Evolutionary conservation across 2,329 filamentous ascomycete species (phyloP).

Genomic region (Stemphylium beticola): DNA sequence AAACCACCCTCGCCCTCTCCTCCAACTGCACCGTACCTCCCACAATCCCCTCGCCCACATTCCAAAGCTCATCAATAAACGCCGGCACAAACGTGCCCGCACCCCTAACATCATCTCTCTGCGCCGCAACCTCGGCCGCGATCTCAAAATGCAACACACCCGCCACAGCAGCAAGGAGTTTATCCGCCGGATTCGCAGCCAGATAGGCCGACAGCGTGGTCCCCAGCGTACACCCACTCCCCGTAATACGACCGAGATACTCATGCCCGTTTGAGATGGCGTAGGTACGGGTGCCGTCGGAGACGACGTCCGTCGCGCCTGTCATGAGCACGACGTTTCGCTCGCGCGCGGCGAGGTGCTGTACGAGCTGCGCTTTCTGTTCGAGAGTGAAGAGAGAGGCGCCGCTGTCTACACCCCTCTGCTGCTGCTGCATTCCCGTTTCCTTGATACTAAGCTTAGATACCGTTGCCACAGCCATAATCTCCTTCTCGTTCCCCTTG

Average conservation of each 20-base stretch:
- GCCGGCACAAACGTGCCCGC: slow-evolving; percentile 87
- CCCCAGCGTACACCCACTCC: slow-evolving; percentile 80
- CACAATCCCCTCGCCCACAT: slow-evolving; percentile 16
- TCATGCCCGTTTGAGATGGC: slow-evolving; percentile 78
- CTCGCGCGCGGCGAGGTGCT: slow-evolving; percentile 70
- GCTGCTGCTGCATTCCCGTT: slow-evolving; percentile 61
- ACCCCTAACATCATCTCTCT: slow-evolving; percentile 68
- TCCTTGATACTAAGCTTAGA: slow-evolving; percentile 57
- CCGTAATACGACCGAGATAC: slow-evolving; percentile 73
- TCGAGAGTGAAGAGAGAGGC: slow-evolving; percentile 59
- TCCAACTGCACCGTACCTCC: slow-evolving; percentile 18
- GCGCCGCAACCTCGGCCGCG: slow-evolving; percentile 71
- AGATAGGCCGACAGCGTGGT: slow-evolving; percentile 79
- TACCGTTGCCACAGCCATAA: slow-evolving; percentile 67
- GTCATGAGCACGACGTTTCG: slow-evolving; percentile 82
- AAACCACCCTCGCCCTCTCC: slow-evolving; percentile 22
- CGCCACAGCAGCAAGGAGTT: slow-evolving; percentile 73
- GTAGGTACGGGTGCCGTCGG: slow-evolving; percentile 72
- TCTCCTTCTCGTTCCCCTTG: slow-evolving; percentile 93
- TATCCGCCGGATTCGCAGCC: slow-evolving; percentile 50
- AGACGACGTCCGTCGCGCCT: slow-evolving; percentile 76
- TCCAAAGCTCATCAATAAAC: slow-evolving; percentile 75
- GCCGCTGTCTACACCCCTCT: slow-evolving; percentile 84
- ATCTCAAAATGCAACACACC: slow-evolving; percentile 80
- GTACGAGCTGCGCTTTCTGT: slow-evolving; percentile 69